These are phyloP conservation scores for Monilinia vaccinii-corymbosi DNA, from an alignment of 2,329 filamentous ascomycete species.

Conservation along the genomic window DNA sequence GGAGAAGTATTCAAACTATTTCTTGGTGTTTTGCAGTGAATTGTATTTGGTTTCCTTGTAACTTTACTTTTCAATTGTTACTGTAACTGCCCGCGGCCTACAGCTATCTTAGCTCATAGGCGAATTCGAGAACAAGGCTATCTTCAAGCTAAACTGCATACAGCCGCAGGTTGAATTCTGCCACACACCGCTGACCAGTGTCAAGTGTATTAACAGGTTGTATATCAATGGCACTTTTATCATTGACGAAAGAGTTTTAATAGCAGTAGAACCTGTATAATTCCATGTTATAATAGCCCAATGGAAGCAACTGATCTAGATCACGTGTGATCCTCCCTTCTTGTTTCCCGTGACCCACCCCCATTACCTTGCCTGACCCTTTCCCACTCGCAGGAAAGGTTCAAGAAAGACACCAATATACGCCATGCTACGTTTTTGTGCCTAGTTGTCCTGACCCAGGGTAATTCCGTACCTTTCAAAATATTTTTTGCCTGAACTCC, in stretches of 20 bases:
- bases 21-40: neutral
- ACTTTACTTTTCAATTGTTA: neutral
- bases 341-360: too few species aligned
- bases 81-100: neutral
- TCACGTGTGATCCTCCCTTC: too few species aligned
- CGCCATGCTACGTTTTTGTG: neutral
- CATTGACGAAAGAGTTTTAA: too few species aligned
- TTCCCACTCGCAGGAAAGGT: too few species aligned
- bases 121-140: neutral
- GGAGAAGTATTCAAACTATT: conserved; percentile 15
- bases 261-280: neutral
- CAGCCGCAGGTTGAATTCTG: neutral
- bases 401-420: neutral
- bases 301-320: too few species aligned
- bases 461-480: neutral
- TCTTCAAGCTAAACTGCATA: neutral
- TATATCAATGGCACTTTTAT: too few species aligned
- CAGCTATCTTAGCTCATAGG: neutral
- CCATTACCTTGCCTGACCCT: too few species aligned
- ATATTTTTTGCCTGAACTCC: conserved; percentile 4
- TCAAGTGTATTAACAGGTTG: too few species aligned
- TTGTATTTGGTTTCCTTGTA: neutral
- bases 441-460: neutral
- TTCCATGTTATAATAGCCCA: neutral
- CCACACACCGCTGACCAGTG: neutral